Evolutionary conservation across 768 basidiomycete genomes (phyloP).

Genomic region (Leccinum uliginosum): DNA sequence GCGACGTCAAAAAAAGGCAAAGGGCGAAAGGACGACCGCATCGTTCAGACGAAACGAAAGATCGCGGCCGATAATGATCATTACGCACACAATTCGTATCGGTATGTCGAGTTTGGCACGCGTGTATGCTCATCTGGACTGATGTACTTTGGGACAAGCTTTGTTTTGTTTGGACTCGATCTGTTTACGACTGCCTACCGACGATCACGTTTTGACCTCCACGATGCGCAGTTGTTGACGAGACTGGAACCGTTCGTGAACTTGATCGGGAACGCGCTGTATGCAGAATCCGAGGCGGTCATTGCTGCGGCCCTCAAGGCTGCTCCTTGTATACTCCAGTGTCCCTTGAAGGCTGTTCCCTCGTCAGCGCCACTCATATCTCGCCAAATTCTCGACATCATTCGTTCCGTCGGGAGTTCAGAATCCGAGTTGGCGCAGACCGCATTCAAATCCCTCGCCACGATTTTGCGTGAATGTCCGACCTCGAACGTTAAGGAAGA

Average conservation of each 20-base stretch:
- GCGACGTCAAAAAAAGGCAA: constrained; percentile 29
- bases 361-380: constrained; percentile 80
- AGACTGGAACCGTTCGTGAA: constrained; percentile 84
- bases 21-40: constrained; percentile 46
- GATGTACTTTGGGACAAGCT: constrained; percentile 40
- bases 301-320: constrained; percentile 74
- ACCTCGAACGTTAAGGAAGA: constrained; percentile 80
- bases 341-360: constrained; percentile 71
- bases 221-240: constrained; percentile 65
- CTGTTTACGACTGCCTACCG: constrained; percentile 85
- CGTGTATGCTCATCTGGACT: background rate
- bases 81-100: constrained; percentile 83
- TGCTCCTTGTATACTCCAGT: constrained; percentile 74
- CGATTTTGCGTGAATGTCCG: constrained; percentile 86
- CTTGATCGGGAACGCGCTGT: constrained; percentile 88
- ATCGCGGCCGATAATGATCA: constrained; percentile 52
- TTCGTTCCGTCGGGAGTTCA: constrained; percentile 78
- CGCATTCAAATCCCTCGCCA: constrained; percentile 81
- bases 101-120: constrained; percentile 41
- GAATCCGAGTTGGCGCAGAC: constrained; percentile 89
- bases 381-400: constrained; percentile 76
- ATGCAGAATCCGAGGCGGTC: constrained; percentile 75
- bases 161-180: constrained; percentile 89
- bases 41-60: constrained; percentile 78
- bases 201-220: constrained; percentile 82